Evolutionary conservation across 1,284 basidiomycete genomes (phyloP), one percentile per base, ranked within the genome.

Genomic region (Fomitopsis schrenkii): DNA sequence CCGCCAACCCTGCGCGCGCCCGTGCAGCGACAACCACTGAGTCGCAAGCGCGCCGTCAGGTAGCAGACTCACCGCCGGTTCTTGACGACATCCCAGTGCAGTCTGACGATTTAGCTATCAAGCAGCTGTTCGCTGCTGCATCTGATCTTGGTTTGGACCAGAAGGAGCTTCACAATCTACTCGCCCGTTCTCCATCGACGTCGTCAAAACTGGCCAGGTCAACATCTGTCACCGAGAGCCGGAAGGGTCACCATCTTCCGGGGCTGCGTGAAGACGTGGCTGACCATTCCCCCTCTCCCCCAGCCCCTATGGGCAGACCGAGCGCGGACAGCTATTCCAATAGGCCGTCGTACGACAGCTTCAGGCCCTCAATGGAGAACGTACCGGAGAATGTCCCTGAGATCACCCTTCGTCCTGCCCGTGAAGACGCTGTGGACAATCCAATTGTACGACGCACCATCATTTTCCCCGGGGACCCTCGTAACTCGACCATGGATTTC

Each of bases 121-220:
- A 80, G 69, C 89, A 91, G 69, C 74, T 93, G 44, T 91, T 90
- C 65, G 84, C 86, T 70, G 91, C 90, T 36, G 91, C 88, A 3
- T 80, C 79, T 15, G 86, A 84, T 68, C 80, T 93, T 53, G 91
- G 90, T 42, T 79, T 93, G 50, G 88, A 91, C 74, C 85, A 86
- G 66, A 78, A 74, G 30, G 89, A 83, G 46, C 71, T 93, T 62
- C 87, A 84, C 59, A 90, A 87, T 59, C 73, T 93, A 36, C 75
- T 93, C 58, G 80, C 82, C 57, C 87, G 90, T 50, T 90, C 90
- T 52, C 80, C 81, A 28, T 90, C 90, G 5, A 79, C 85, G 12
- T 82, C 83, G 19, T 86, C 89, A 45, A 80, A 79, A 65, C 67
- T 80, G 30, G 77, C 78, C 17, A 77, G 80, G 60, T 82, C 78